Percentiles rank a stretch among this genome's conserved stretches.
Conservation (phyloP, 1,139 yeast genomes). For the Diutina catenulata region DNA sequence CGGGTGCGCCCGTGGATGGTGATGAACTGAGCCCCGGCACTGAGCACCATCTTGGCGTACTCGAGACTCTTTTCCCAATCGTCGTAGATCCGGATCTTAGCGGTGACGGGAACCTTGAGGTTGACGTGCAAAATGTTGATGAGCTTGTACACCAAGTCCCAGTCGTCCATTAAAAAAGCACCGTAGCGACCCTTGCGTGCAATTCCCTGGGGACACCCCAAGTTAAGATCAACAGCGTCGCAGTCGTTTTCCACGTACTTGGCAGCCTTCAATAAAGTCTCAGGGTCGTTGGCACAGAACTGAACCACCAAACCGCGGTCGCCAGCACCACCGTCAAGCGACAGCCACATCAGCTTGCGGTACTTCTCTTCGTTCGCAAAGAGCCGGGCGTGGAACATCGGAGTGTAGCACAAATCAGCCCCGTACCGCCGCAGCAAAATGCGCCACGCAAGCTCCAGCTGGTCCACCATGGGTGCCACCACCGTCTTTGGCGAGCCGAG, state of each 20-base stretch:
- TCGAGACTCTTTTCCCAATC: constrained; percentile 73
- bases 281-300: constrained; percentile 94
- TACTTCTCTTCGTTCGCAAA: constrained; percentile 82
- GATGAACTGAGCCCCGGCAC: constrained; percentile 91
- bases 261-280: constrained; percentile 71
- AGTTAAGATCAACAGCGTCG: constrained; percentile 90
- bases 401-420: constrained; percentile 89
- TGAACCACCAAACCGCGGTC: constrained; percentile 88
- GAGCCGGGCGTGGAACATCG: constrained; percentile 89
- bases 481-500: constrained; percentile 72
- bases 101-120: constrained; percentile 81
- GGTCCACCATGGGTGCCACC: constrained; percentile 99
- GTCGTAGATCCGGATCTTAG: constrained; percentile 85
- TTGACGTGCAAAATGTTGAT: constrained; percentile 65
- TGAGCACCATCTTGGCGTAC: constrained; percentile 84
- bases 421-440: constrained; percentile 78
- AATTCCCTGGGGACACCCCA: constrained; percentile 98
- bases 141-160: constrained; percentile 69
- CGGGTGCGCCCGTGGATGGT: constrained; percentile 94
- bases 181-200: constrained; percentile 94
- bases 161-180: constrained; percentile 92
- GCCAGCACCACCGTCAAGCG: constrained; percentile 55
- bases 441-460: constrained; percentile 93
- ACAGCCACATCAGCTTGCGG: constrained; percentile 59
- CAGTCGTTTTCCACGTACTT: constrained; percentile 67